Evolutionary conservation across 2,329 filamentous ascomycete genomes (phyloP), one percentile per base, ranked within the genome.

Genomic region (Colletotrichum limetticola): DNA sequence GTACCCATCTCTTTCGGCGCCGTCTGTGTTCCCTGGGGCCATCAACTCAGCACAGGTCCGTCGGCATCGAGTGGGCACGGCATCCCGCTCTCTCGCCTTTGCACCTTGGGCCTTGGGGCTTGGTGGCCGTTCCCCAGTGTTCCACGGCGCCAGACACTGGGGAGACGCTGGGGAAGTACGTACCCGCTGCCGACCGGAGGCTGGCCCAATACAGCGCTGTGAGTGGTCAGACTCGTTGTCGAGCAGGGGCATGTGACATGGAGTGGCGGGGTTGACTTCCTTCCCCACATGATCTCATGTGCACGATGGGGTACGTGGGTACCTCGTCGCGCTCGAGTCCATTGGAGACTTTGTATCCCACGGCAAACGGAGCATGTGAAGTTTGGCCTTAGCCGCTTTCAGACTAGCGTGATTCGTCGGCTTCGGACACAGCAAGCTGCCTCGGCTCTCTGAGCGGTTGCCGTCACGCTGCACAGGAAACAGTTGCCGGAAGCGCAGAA

Each of bases 381-480:
- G 56, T 24, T n/a, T 56, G 24, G 37, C 19, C 55, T 59, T 64
- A n/a, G 14, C 74, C 16, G 2, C 3, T 74, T 59, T 14, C 7
- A 53, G 68, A 65, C 65, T 75, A 74, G 74, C 68, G 68, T n/a
- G 22, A 2, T 9, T 55, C 12, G 26, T 75, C 74, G 74, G 74
- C 74, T 74, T 65, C 59, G 61, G 72, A 35, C 16, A 52, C 62
- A 71, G 42, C 57, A 62, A 69, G 74, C 68, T 75, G 74, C 74
- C 74, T 75, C 74, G 74, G 74, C 74, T 75, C 57, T 72, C 30
- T 64, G 63, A 67, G 66, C 66, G 66, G 71, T 61, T 66, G 65
- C 60, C 55, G 66, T 71, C 67, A 72, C 49, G 32, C 52, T 72
- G 71, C 53, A 65, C 42, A 22, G 22, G 55, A 37, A 49, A 71